These are phyloP conservation scores for Metarhizium sp. DNA, from an alignment of 2,329 filamentous ascomycete genomes.

Conservation along the genomic window DNA sequence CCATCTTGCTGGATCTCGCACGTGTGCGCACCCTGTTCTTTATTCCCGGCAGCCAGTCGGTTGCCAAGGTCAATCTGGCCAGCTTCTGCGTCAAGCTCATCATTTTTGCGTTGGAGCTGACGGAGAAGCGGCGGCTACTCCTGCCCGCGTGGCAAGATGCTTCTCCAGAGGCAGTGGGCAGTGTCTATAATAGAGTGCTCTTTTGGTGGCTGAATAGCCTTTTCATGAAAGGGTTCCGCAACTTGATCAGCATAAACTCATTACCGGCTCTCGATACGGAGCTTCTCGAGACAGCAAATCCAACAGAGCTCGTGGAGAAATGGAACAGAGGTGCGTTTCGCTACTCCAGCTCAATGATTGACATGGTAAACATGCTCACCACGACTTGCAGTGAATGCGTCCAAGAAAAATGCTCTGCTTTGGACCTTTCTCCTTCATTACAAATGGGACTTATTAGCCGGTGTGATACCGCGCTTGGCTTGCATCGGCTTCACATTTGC, in stretches of 20 bases:
- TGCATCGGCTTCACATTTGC: conserved; percentile 29
- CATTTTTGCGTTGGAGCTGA: conserved; percentile 12
- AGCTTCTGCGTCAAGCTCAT: conserved; percentile 17
- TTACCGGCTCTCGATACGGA: conserved; percentile 10
- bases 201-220: conserved; percentile 24
- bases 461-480: conserved; percentile 24
- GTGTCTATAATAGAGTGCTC: conserved; percentile 6
- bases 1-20: conserved; percentile 21
- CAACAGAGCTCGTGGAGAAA: conserved; percentile 4
- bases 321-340: conserved; percentile 8
- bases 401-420: conserved; percentile 14
- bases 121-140: conserved; percentile 20
- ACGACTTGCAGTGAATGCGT: conserved; percentile 8
- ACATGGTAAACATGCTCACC: background rate
- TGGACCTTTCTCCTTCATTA: conserved; percentile 15
- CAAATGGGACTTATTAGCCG: conserved; percentile 17
- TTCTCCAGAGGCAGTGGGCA: background rate
- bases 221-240: conserved; percentile 16
- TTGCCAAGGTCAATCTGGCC: conserved; percentile 16
- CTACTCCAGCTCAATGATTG: background rate
- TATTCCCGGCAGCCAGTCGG: conserved; percentile 8
- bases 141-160: conserved; percentile 4
- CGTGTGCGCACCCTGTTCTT: conserved; percentile 21
- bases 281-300: conserved; percentile 9
- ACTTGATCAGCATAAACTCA: conserved; percentile 11